Evolutionary conservation across 148 eudicot species (phyloP), one percentile per base, ranked within the genome.

Genomic region (Rhododendron williamsianum): DNA sequence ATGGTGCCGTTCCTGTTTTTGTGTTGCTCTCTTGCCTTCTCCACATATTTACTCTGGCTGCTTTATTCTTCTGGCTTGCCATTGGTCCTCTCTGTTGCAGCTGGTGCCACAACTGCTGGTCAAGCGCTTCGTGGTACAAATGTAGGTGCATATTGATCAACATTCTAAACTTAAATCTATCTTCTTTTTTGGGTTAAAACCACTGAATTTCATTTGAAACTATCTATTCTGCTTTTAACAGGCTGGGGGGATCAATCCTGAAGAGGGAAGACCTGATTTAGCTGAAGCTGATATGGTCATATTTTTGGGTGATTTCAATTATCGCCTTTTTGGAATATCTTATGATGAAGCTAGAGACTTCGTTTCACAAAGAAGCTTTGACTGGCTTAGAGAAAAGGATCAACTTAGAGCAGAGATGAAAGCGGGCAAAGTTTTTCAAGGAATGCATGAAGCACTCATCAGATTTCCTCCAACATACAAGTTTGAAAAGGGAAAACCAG

Each of bases 321-420:
- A 97, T 86, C 96, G 98, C 38, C 98, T 97, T 76, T 95, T 95
- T 87, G 99, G 98, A 63, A 95, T 97, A 90, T 93, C 99, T 49
- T 97, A 97, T 87, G 99, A 97, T 84, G 99, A 97, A 88, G 99
- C 99, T 83, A 92, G 99, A 84, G 99, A 97, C 81, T 92, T 97
- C 83, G 98, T 97, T 82, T 97, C 99, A 18, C 99, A 97, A 90
- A 93, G 99, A 91, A 92, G 98, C 84, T 97, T 97, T 25, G 99
- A 97, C 71, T 97, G 99, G 99, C 94, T 97, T 38, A 89, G 98
- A 80, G 99, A 97, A 88, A 97, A 91, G 89, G 99, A 97, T 91
- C 99, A 97, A 87, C 95, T 97, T 45, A 91, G 98, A 87, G 96
- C 95, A 46, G 99, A 97, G 89, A 97, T 97, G 98, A 95, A 93